Evolutionary conservation across 1,284 basidiomycete species (phyloP).

Genomic region (Melampsora larici-populina): DNA sequence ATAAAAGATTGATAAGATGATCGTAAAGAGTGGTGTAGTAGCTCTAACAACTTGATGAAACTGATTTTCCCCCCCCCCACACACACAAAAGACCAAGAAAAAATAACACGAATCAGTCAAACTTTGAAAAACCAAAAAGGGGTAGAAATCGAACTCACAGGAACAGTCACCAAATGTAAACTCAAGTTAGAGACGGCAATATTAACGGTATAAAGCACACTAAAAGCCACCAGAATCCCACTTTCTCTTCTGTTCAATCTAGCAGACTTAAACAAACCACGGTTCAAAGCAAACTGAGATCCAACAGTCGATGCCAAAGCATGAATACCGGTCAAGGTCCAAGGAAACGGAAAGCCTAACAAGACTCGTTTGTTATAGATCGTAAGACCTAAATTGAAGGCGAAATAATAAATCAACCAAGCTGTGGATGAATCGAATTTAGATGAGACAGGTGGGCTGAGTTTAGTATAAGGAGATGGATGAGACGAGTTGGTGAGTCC

Average conservation of each 20-base stretch:
- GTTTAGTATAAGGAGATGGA: background rate
- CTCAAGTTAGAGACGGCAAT: constrained; percentile 88
- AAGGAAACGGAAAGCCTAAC: constrained; percentile 84
- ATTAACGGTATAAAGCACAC: constrained; percentile 81
- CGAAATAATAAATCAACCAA: constrained; percentile 78
- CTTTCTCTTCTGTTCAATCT: constrained; percentile 62
- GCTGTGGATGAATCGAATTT: constrained; percentile 19
- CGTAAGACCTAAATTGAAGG: constrained; percentile 81
- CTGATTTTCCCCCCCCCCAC: no score
- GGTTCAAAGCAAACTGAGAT: constrained; percentile 65
- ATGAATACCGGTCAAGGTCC: constrained; percentile 55
- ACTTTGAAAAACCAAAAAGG: background rate
- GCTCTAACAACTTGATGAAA: constrained; percentile 95
- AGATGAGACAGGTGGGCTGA: background rate
- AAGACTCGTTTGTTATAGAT: constrained; percentile 88
- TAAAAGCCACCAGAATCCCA: constrained; percentile 70
- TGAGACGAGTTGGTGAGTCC: background rate
- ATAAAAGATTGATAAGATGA: constrained; percentile 65
- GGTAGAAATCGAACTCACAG: constrained; percentile 64
- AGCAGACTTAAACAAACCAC: constrained; percentile 64
- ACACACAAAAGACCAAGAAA: no score
- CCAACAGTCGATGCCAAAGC: constrained; percentile 64
- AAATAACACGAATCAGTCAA: no score
- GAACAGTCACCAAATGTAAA: constrained; percentile 80
- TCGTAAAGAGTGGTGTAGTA: constrained; percentile 82